phyloP scores from a whole-genome alignment of 169 alveolate genomes.

The Besnoitia besnoiti region DNA sequence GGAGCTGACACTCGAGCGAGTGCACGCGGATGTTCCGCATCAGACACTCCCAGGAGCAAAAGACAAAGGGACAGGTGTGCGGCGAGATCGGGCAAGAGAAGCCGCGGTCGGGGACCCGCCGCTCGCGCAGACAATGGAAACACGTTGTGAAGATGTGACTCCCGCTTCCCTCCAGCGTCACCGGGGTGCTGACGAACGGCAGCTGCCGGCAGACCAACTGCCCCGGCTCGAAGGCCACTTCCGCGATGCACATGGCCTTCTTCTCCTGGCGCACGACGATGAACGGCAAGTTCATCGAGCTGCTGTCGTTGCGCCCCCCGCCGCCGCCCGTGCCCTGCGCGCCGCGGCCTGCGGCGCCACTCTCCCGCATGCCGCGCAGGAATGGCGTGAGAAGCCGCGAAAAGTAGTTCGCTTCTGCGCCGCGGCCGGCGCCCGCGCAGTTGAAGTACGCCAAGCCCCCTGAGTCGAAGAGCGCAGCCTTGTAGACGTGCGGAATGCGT shows the following conservation, averaged over 20 bases:
- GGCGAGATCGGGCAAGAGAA: slow-evolving; percentile 87
- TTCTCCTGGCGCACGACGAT: slow-evolving; percentile 36
- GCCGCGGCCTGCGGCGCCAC: background rate
- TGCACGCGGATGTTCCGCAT: slow-evolving; percentile 83
- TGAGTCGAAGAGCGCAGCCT: slow-evolving; percentile 11
- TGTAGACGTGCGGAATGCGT: slow-evolving; percentile 23
- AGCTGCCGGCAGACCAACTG: slow-evolving; percentile 42
- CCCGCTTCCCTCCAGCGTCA: slow-evolving; percentile 44
- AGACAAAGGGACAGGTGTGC: slow-evolving; percentile 84
- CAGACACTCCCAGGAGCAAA: slow-evolving; percentile 88
- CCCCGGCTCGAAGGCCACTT: slow-evolving; percentile 49
- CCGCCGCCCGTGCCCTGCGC: background rate
- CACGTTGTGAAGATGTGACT: slow-evolving; percentile 77
- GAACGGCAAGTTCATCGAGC: slow-evolving; percentile 21
- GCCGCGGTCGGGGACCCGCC: slow-evolving; percentile 73
- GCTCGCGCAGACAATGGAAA: slow-evolving; percentile 87
- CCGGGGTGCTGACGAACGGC: slow-evolving; percentile 66
- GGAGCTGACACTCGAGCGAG: slow-evolving; percentile 82
- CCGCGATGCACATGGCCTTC: slow-evolving; percentile 41
- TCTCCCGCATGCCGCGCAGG: background rate
- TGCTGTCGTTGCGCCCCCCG: background rate
- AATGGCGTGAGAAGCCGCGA: background rate
- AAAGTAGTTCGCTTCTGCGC: background rate
- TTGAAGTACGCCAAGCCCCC: background rate
- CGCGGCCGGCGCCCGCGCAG: background rate